Evolutionary conservation across 2,329 filamentous ascomycete genomes (phyloP), one percentile per base, ranked within the genome.

Genomic region (Stagonosporopsis chrysanthemi): DNA sequence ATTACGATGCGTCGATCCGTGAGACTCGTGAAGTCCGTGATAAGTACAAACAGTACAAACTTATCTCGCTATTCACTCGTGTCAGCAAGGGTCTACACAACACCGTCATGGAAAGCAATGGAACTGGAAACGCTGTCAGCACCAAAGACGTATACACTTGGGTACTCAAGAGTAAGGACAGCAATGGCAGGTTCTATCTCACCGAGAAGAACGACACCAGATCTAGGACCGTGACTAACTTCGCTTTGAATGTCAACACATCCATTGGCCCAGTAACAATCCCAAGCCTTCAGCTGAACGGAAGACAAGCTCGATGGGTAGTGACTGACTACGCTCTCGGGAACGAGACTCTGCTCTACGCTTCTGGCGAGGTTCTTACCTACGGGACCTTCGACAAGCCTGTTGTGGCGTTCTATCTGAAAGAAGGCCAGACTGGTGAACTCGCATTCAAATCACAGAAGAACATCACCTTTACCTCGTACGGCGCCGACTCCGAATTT

Each of bases 21-120:
- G 84, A 86, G 66, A 85, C 82, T 3, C 77, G 84, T 4, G 79
- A 84, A 55, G 77, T 85, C 31, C 77, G 79, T 51, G 75, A 80
- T 44, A 85, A 85, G 56, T 74, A 84, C 36, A 82, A 80, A 38
- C 81, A 86, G 63, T 83, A 80, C 14, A 86, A 86, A 61, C 74
- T 86, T 6, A 74, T 86, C 38, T 81, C 79, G 1, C 66, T 86
- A 2, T 86, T 86, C 57, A 83, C 83, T 4, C 75, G 82, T 24
- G 81, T 84, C 3, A 83, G 82, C 0, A 71, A 72, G 1, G 83
- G 81, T 47, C 73, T 86, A 5, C 68, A 83, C 15, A 79, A 83
- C 52, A 84, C 83, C 1, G 64, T 81, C 3, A 85, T 85, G 81
- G 72, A 81, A 46, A 83, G 82, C 1, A 86, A 85, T 58, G 83